Evolutionary conservation across 2,329 filamentous ascomycete species (phyloP).

Genomic region (Hyphodiscus sp.): DNA sequence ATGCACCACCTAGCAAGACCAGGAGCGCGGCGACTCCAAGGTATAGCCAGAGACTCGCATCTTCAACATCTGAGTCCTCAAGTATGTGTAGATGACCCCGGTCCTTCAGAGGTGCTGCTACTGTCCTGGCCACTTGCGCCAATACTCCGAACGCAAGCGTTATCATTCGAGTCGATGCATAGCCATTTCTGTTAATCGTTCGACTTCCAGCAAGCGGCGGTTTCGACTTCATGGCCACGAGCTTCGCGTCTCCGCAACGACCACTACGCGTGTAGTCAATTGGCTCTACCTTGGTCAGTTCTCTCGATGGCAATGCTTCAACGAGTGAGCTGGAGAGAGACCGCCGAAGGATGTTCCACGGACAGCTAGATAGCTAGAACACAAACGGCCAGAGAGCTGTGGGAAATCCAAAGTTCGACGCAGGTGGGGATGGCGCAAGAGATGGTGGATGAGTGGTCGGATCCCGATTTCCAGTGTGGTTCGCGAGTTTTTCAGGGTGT

Average conservation of each 20-base stretch:
- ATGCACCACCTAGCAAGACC: constrained; percentile 83
- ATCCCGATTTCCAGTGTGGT: not conserved
- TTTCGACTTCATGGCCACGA: constrained; percentile 19
- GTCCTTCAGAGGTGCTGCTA: constrained; percentile 33
- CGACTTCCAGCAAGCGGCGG: constrained; percentile 10
- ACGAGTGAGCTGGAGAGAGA: not conserved
- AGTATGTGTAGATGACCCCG: constrained; percentile 33
- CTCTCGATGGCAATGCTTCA: not conserved
- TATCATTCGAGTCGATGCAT: constrained; percentile 41
- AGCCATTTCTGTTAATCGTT: constrained; percentile 25
- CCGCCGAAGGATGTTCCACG: not conserved
- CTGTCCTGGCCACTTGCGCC: constrained; percentile 31
- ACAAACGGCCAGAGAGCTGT: not conserved
- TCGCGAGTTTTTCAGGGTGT: not conserved
- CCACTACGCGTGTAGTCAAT: not conserved
- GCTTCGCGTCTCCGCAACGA: not conserved
- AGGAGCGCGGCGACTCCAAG: constrained; percentile 70
- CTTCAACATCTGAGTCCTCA: constrained; percentile 42
- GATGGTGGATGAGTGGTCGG: not conserved
- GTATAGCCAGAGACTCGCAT: constrained; percentile 72
- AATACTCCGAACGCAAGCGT: constrained; percentile 44
- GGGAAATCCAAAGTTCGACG: not conserved
- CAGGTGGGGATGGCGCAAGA: not conserved
- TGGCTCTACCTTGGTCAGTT: not conserved
- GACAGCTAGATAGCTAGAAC: too few relatives aligned